Evolutionary conservation across 2,329 filamentous ascomycete species (phyloP).

Genomic region (Trichoderma atrobrunneum): DNA sequence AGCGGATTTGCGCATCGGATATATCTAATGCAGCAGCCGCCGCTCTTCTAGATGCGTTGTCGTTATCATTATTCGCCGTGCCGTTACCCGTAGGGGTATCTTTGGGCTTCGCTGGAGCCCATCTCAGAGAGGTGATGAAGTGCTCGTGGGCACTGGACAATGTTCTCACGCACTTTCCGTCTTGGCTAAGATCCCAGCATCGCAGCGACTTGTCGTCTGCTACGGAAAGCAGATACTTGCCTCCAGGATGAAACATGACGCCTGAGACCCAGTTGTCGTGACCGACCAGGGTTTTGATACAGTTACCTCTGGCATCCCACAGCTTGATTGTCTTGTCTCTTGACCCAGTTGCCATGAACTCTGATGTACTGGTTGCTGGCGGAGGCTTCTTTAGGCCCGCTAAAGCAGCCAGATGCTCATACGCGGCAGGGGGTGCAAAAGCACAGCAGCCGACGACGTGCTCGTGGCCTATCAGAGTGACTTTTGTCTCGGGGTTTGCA

Average conservation of each 20-base stretch:
- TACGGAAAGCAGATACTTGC: constrained; percentile 83
- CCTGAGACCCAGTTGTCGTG: constrained; percentile 94
- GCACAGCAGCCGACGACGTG: constrained; percentile 85
- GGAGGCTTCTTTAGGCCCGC: constrained; percentile 83
- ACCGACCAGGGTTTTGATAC: constrained; percentile 78
- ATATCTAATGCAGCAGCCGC: constrained; percentile 30
- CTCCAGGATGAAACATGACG: constrained; percentile 84
- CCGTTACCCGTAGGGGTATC: constrained; percentile 28
- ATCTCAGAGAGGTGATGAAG: constrained; percentile 82
- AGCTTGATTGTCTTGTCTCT: constrained; percentile 88
- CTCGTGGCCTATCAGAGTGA: constrained; percentile 81
- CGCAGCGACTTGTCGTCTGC: constrained; percentile 87
- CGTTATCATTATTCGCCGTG: constrained; percentile 24
- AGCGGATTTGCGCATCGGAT: constrained; percentile 65
- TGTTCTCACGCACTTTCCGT: constrained; percentile 83
- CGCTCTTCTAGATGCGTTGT: constrained; percentile 49
- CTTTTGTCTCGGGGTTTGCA: constrained; percentile 64
- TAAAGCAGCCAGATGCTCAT: constrained; percentile 69
- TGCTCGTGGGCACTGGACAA: constrained; percentile 74
- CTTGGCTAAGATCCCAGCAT: constrained; percentile 90
- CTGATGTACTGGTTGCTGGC: constrained; percentile 67
- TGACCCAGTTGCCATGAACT: constrained; percentile 85
- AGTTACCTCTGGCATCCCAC: constrained; percentile 80
- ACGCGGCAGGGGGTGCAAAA: constrained; percentile 75
- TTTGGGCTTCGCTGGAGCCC: constrained; percentile 62